Conservation (phyloP, 495 filamentous ascomycete genomes). For the Tricharina praecox region DNA sequence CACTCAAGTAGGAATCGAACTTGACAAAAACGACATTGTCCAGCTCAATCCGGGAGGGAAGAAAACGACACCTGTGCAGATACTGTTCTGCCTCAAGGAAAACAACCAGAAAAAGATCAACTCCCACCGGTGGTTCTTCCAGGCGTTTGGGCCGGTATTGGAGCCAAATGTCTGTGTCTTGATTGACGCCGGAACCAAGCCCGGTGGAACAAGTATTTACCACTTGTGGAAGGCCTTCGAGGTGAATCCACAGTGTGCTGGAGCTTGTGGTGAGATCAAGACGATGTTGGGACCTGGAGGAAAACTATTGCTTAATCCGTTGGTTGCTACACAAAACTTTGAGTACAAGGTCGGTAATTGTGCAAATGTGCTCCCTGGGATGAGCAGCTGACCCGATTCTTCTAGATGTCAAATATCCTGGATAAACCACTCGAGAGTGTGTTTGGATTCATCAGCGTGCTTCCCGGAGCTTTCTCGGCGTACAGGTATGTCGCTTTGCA, state of each 20-base stretch:
- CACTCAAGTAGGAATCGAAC: constrained; percentile 69
- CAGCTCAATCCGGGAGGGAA: constrained; percentile 49
- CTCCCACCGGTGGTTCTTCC: constrained; percentile 98
- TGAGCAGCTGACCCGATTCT: background rate
- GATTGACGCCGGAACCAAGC: constrained; percentile 89
- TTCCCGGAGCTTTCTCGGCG: constrained; percentile 94
- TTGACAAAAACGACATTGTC: constrained; percentile 70
- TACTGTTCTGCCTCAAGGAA: constrained; percentile 98
- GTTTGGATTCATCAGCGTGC: constrained; percentile 92
- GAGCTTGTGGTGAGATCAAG: constrained; percentile 98
- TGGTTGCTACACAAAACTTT: constrained; percentile 96
- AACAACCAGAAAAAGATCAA: constrained; percentile 99
- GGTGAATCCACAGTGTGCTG: constrained; percentile 88
- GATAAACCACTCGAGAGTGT: constrained; percentile 96
- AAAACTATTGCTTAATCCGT: constrained; percentile 78
- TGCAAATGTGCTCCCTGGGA: too few species aligned
- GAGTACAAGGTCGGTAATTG: constrained; percentile 65
- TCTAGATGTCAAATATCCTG: constrained; percentile 82
- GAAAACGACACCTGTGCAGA: constrained; percentile 69
- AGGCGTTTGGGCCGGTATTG: constrained; percentile 82
- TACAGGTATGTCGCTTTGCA: constrained; percentile 90
- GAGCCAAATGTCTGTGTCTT: constrained; percentile 94
- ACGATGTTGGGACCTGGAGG: constrained; percentile 83
- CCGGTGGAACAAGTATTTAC: constrained; percentile 85
- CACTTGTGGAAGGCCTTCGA: constrained; percentile 98